These are phyloP conservation scores for Aspergillus pseudotamarii DNA, from an alignment of 2,329 filamentous ascomycete genomes.

Conservation along the genomic window DNA sequence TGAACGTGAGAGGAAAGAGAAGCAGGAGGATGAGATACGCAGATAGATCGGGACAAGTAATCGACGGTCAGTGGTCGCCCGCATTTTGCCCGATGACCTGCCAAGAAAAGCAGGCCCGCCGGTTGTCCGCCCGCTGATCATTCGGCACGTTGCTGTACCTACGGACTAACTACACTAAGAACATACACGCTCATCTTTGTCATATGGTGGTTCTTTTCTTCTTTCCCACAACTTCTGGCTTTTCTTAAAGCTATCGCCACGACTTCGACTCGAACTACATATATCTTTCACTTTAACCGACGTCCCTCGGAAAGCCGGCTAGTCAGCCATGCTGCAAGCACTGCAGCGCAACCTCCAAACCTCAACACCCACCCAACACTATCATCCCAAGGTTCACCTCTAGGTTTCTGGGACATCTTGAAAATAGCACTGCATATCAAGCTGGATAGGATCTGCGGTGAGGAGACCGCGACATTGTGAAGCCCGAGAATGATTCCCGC, in stretches of 20 bases:
- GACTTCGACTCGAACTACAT: background rate
- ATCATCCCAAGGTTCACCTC: constrained; percentile 80
- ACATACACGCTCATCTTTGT: too few species aligned
- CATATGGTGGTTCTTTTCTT: background rate
- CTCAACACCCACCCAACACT: constrained; percentile 86
- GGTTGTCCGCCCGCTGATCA: constrained; percentile 2
- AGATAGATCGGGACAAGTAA: constrained; percentile 6
- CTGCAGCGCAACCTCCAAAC: constrained; percentile 76
- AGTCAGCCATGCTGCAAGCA: constrained; percentile 76
- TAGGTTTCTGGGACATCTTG: constrained; percentile 80
- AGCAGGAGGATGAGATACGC: background rate
- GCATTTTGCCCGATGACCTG: background rate
- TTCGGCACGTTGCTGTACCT: background rate
- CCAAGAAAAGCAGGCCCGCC: background rate
- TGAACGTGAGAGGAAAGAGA: background rate
- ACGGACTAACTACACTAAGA: background rate
- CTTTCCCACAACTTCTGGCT: background rate
- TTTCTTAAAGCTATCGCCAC: background rate
- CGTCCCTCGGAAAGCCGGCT: constrained; percentile 66
- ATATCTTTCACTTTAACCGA: constrained; percentile 1
- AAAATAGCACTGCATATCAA: constrained; percentile 84
- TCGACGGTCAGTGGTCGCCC: constrained; percentile 10
- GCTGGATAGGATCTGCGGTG: constrained; percentile 89
- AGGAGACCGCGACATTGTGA: constrained; percentile 91
- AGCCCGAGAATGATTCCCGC: constrained; percentile 91